These are phyloP conservation scores for Choiromyces venosus DNA, from an alignment of 495 filamentous ascomycete species.

Conservation along the genomic window DNA sequence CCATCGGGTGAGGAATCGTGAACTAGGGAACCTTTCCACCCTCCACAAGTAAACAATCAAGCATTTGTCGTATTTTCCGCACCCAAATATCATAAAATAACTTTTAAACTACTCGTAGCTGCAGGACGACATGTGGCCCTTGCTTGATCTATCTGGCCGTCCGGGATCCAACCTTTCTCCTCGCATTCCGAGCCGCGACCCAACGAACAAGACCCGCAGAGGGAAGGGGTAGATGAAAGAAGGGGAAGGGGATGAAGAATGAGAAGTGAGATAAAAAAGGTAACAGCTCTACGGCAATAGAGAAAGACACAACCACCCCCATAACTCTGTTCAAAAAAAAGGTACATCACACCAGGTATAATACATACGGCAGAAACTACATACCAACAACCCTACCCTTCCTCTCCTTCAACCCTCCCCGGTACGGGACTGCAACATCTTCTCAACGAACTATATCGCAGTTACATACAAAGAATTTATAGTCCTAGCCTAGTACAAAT, in stretches of 20 bases:
- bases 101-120: background rate
- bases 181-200: background rate
- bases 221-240: background rate
- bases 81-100: background rate
- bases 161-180: background rate
- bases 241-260: background rate
- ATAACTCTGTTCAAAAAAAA: too few relatives aligned
- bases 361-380: background rate
- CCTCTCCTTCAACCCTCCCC: background rate
- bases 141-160: background rate
- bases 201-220: background rate
- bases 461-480: background rate
- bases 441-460: background rate
- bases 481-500: background rate
- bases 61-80: background rate
- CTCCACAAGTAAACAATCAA: background rate
- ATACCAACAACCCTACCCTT: background rate
- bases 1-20: background rate
- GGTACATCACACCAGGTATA: background rate
- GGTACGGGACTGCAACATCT: background rate
- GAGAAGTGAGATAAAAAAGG: too few relatives aligned
- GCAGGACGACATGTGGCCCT: background rate
- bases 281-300: too few relatives aligned
- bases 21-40: background rate
- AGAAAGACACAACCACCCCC: too few relatives aligned